Conservation (phyloP, 768 basidiomycete species). For the Psilocybe tampanensis region DNA sequence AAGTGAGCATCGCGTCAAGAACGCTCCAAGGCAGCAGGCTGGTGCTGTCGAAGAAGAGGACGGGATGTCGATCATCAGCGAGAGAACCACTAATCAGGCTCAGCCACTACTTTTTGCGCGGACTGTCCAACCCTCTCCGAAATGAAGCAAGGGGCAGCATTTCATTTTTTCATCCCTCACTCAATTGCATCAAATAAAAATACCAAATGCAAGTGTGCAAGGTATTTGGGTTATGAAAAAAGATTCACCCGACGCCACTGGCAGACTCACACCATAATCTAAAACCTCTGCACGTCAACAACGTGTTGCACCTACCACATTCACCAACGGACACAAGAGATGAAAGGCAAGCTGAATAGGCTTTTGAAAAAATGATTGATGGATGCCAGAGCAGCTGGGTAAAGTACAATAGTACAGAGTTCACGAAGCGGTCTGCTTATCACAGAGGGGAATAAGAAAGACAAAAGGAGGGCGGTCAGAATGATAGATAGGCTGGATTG, state of each 20-base stretch:
- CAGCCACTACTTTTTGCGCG: constrained; percentile 17
- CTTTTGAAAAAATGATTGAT: constrained; percentile 11
- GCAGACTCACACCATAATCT: neutral
- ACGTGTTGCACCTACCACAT: constrained; percentile 3
- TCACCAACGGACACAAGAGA: constrained; percentile 1
- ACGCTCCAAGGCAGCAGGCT: neutral
- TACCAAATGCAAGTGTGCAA: neutral
- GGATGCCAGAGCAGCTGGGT: constrained; percentile 23
- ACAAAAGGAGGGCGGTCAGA: constrained; percentile 16
- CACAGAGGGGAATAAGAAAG: constrained; percentile 15
- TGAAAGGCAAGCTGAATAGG: constrained; percentile 1
- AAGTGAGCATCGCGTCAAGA: neutral
- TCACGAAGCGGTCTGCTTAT: constrained; percentile 22
- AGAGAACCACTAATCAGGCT: constrained; percentile 22
- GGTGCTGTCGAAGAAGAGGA: constrained; percentile 14
- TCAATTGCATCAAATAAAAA: constrained; percentile 13
- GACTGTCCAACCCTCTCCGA: constrained; percentile 15
- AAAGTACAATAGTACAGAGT: constrained; percentile 31
- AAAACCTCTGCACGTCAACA: neutral
- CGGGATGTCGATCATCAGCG: constrained; percentile 28
- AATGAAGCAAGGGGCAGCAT: constrained; percentile 1
- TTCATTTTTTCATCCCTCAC: constrained; percentile 18
- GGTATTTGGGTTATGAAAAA: neutral
- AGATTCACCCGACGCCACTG: neutral
- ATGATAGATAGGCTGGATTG: constrained; percentile 21